Evolutionary conservation across 129 eudicot species (phyloP).

Genomic region (Smallanthus sonchifolius): DNA sequence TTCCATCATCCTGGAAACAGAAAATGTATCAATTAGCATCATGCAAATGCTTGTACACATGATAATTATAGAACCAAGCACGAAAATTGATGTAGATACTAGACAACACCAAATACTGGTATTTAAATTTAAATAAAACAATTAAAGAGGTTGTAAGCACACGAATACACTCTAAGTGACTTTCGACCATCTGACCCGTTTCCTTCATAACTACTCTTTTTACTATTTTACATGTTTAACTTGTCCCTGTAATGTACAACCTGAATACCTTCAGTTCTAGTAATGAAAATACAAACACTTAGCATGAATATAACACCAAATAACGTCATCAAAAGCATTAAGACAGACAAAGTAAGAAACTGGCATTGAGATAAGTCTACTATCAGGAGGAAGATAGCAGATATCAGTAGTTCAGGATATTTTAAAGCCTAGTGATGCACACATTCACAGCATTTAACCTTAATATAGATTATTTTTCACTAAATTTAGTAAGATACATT

Average conservation of each 20-base stretch:
- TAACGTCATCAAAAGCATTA: slow-evolving; percentile 1
- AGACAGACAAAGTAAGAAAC: not conserved
- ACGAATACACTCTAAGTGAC: not conserved
- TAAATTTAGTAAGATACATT: not conserved
- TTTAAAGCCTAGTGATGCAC: not conserved
- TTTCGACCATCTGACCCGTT: not conserved
- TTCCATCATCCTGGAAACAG: slow-evolving; percentile 68
- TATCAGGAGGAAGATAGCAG: not conserved
- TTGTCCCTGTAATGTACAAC: not conserved
- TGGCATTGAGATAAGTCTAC: not conserved
- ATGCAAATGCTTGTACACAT: slow-evolving; percentile 14
- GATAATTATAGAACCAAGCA: not conserved
- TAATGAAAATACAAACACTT: not conserved
- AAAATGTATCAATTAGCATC: not conserved
- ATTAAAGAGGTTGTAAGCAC: not conserved
- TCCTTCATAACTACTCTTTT: not conserved
- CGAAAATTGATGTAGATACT: not conserved
- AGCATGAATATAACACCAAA: not conserved
- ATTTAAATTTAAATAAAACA: not conserved
- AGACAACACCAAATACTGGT: not conserved
- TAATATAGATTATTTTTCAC: not conserved
- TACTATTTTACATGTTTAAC: not conserved
- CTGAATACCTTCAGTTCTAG: not conserved
- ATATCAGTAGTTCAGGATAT: not conserved
- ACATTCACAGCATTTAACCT: not conserved